Conservation (phyloP, 495 filamentous ascomycete species). For the Talaromyces thailandensis region DNA sequence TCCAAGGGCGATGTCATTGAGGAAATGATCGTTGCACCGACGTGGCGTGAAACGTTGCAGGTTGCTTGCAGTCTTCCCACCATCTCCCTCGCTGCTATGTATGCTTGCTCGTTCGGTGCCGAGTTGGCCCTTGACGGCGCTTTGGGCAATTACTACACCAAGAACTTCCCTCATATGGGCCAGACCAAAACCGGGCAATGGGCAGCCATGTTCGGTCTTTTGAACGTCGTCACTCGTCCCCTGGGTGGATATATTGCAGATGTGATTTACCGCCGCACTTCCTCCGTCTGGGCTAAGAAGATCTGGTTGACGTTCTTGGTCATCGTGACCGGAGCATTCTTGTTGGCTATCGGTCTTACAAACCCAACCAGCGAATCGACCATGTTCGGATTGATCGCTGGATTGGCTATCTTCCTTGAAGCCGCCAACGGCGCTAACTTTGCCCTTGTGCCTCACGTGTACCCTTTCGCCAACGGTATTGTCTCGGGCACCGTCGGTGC, state of each 20-base stretch:
- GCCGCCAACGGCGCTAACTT: slow-evolving; percentile 82
- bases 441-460: slow-evolving; percentile 74
- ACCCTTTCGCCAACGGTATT: slow-evolving; percentile 66
- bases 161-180: slow-evolving; percentile 64
- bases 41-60: slow-evolving; percentile 45
- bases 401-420: slow-evolving; percentile 74
- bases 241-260: slow-evolving; percentile 67
- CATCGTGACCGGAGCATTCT: slow-evolving; percentile 54
- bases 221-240: slow-evolving; percentile 72
- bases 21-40: slow-evolving; percentile 58
- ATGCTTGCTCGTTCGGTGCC: slow-evolving; percentile 78
- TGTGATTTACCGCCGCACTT: slow-evolving; percentile 53
- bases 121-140: slow-evolving; percentile 83
- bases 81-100: slow-evolving; percentile 57
- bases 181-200: slow-evolving; percentile 67
- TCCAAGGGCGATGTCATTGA: slow-evolving; percentile 38
- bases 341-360: slow-evolving; percentile 60
- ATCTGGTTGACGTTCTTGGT: slow-evolving; percentile 54
- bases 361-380: slow-evolving; percentile 48
- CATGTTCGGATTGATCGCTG: slow-evolving; percentile 71
- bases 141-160: slow-evolving; percentile 68
- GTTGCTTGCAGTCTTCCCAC: slow-evolving; percentile 61
- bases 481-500: slow-evolving; percentile 72
- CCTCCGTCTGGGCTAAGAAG: slow-evolving; percentile 70
- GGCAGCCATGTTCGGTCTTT: slow-evolving; percentile 86